Evolutionary conservation across 164 flowering plant species (phyloP).

Genomic region (Aristolochia californica): DNA sequence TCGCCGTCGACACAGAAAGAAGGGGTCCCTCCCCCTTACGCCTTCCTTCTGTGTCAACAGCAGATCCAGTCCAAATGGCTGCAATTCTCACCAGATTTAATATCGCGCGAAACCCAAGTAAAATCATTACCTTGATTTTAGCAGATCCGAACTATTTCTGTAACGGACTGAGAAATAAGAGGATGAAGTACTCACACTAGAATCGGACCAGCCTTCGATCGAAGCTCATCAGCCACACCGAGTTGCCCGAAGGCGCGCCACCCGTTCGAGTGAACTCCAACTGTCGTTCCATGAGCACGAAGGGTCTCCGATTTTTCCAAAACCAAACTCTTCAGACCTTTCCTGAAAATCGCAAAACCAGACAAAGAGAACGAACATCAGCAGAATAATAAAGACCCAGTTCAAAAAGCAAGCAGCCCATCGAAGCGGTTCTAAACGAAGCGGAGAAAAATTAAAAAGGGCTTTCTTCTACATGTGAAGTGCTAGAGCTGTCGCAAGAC

Average conservation of each 20-base stretch:
- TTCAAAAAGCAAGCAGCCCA: background rate
- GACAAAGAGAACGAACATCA: background rate
- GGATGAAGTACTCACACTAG: background rate
- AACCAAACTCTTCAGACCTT: background rate
- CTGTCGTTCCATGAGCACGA: background rate
- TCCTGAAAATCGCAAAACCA: background rate
- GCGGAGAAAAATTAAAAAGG: background rate
- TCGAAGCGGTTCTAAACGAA: background rate
- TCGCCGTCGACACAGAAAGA: too few species aligned
- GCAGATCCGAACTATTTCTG: background rate
- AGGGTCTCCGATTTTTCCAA: background rate
- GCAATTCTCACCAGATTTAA: background rate
- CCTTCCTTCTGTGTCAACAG: too few species aligned
- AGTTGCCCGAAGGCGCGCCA: conserved; percentile 42
- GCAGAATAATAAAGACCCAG: background rate
- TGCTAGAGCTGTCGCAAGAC: conserved; percentile 45
- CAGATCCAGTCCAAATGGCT: background rate
- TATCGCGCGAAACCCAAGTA: background rate
- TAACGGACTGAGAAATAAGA: background rate
- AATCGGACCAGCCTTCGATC: conserved; percentile 14
- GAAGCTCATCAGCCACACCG: conserved; percentile 22
- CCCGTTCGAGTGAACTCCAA: background rate
- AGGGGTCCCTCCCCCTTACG: too few species aligned
- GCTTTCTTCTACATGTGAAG: conserved; percentile 27
- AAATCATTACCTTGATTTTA: background rate